Conservation (phyloP, 225 moss, liverwort and hornwort genomes). For the Polytrichum commune region DNA sequence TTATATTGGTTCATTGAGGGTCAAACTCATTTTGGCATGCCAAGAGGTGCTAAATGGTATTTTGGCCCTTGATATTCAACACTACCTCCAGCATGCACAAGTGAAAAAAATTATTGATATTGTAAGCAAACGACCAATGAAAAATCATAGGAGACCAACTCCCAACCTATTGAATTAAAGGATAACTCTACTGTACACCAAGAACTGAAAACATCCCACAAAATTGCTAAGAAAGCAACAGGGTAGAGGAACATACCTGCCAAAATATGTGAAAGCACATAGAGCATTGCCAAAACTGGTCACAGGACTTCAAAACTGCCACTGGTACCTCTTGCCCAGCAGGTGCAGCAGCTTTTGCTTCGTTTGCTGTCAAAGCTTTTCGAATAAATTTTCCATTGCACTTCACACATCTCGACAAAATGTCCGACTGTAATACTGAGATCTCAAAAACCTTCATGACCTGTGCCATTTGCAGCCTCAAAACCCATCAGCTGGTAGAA, state of each 20-base stretch:
- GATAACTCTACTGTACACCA: background rate
- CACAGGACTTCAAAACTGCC: constrained; percentile 60
- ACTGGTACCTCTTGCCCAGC: constrained; percentile 72
- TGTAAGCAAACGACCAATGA: background rate
- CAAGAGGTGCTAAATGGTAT: no score
- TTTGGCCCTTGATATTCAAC: no score
- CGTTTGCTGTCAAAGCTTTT: constrained; percentile 59
- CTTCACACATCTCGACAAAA: constrained; percentile 91
- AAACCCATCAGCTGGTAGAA: no score
- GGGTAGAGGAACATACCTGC: constrained; percentile 56
- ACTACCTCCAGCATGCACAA: background rate
- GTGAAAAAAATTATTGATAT: background rate
- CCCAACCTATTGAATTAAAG: background rate
- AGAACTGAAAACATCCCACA: background rate
- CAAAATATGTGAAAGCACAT: constrained; percentile 86
- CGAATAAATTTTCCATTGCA: constrained; percentile 82
- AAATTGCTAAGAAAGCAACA: background rate
- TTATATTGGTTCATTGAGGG: no score
- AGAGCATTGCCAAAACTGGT: constrained; percentile 83
- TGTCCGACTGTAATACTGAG: constrained; percentile 67
- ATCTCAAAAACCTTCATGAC: constrained; percentile 74
- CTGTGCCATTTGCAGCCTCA: constrained; percentile 18
- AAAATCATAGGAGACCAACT: background rate
- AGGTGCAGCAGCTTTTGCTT: constrained; percentile 68
- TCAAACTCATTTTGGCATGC: no score